Evolutionary conservation across 2,329 filamentous ascomycete genomes (phyloP).

Genomic region (Ilyonectria destructans): DNA sequence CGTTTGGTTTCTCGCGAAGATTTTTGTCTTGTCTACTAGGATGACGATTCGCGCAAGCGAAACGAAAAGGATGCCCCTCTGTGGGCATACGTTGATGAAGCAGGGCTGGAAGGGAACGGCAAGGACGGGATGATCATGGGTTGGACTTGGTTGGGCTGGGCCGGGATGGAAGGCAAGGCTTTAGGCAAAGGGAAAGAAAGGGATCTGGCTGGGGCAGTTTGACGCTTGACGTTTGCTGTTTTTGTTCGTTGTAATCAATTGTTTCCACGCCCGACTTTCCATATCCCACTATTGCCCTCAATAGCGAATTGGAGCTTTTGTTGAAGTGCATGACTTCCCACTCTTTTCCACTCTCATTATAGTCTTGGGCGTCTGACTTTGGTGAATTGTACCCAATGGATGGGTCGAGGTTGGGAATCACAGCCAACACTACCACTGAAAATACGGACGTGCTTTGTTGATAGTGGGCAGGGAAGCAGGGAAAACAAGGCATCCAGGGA

Average conservation of each 20-base stretch:
- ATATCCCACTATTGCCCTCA: slow-evolving; percentile 21
- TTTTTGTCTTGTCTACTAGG: slow-evolving; percentile 30
- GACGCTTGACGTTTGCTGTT: slow-evolving; percentile 28
- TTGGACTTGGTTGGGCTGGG: slow-evolving; percentile 22
- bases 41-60: slow-evolving; percentile 37
- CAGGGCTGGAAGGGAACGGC: slow-evolving; percentile 21
- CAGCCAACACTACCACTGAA: slow-evolving; percentile 20
- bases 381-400: slow-evolving; percentile 35
- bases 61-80: slow-evolving; percentile 20
- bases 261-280: slow-evolving; percentile 32
- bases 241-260: slow-evolving; percentile 37
- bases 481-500: slow-evolving; percentile 28
- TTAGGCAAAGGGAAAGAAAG: slow-evolving; percentile 8
- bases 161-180: slow-evolving; percentile 25
- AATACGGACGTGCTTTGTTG: slow-evolving; percentile 12
- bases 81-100: slow-evolving; percentile 26
- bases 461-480: slow-evolving; percentile 9
- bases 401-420: slow-evolving; percentile 22
- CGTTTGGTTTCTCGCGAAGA: slow-evolving; percentile 23
- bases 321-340: background rate
- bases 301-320: slow-evolving; percentile 23
- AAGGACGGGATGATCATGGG: slow-evolving; percentile 15
- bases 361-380: slow-evolving; percentile 3
- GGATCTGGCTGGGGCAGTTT: slow-evolving; percentile 31
- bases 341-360: background rate